phyloP scores from a whole-genome alignment of 176 grass and related monocot genomes.

The Areca catechu region DNA sequence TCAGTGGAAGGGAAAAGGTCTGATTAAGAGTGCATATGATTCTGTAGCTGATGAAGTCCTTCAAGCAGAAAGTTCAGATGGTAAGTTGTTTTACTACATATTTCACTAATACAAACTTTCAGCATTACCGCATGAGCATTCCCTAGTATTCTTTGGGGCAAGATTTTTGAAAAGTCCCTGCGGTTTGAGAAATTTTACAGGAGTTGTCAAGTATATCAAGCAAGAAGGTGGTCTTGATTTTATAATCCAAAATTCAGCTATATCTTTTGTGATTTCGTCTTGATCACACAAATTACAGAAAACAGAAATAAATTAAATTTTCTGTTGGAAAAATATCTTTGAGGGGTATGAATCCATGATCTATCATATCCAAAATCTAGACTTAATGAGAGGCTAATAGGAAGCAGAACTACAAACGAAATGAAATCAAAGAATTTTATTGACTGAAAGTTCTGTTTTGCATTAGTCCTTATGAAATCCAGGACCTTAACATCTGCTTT shows the following conservation, averaged over 20 bases:
- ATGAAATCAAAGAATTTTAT: too few relatives aligned
- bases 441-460: too few relatives aligned
- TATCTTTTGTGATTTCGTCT: conserved; percentile 64
- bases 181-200: conserved; percentile 63
- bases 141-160: conserved; percentile 4
- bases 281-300: too few relatives aligned
- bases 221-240: conserved; percentile 48
- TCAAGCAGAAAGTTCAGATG: conserved; percentile 37
- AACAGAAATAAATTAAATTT: too few relatives aligned
- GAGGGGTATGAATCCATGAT: too few relatives aligned
- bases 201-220: conserved; percentile 40
- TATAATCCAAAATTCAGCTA: conserved; percentile 87
- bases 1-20: conserved; percentile 64
- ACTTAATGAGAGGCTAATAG: too few relatives aligned
- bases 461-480: too few relatives aligned
- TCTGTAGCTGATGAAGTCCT: conserved; percentile 22
- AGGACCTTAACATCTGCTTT: too few relatives aligned
- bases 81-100: conserved; percentile 26
- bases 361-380: too few relatives aligned
- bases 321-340: conserved; percentile 24
- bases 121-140: too few relatives aligned
- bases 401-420: too few relatives aligned
- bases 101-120: conserved; percentile 1
- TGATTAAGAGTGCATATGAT: conserved; percentile 37
- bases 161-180: conserved; percentile 27